A percentile compares a stretch with the other conserved stretches of the same genome.
These are phyloP conservation scores for Eremomyces bilateralis DNA, from an alignment of 495 filamentous ascomycete species.

Conservation along the genomic window DNA sequence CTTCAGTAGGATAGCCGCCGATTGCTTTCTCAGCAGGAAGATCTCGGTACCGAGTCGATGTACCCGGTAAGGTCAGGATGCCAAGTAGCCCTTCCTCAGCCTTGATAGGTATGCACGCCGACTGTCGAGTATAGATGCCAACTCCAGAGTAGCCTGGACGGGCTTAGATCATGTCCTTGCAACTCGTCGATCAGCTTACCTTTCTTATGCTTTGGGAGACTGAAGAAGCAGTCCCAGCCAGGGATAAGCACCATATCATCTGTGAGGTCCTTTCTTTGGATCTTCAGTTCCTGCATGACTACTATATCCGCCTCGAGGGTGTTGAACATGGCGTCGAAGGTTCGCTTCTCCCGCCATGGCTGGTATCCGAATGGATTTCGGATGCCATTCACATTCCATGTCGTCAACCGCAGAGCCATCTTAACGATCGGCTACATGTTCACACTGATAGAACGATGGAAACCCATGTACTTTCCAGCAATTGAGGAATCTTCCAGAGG, in stretches of 20 bases:
- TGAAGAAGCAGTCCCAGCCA: conserved; percentile 95
- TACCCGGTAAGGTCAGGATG: conserved; percentile 53
- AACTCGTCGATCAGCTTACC: conserved; percentile 25
- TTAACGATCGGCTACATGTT: conserved; percentile 3
- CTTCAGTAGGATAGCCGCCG: conserved; percentile 63
- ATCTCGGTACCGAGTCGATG: conserved; percentile 49
- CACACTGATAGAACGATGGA: no score
- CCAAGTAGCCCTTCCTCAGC: conserved; percentile 90
- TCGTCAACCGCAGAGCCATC: conserved; percentile 69
- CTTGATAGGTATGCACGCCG: conserved; percentile 66
- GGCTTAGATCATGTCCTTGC: background rate
- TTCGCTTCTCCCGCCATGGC: conserved; percentile 74
- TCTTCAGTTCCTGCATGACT: conserved; percentile 89
- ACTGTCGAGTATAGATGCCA: conserved; percentile 82
- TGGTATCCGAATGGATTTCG: conserved; percentile 88
- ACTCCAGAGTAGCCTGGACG: conserved; percentile 80
- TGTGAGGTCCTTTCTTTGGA: conserved; percentile 76
- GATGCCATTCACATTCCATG: conserved; percentile 95
- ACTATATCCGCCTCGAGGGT: conserved; percentile 85
- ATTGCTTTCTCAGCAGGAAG: conserved; percentile 62
- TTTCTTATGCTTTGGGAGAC: conserved; percentile 80
- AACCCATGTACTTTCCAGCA: no score
- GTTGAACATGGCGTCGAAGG: conserved; percentile 93
- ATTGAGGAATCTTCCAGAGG: no score
- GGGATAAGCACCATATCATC: conserved; percentile 94